Conservation (phyloP, 768 basidiomycete genomes). For the Collybia nuda region DNA sequence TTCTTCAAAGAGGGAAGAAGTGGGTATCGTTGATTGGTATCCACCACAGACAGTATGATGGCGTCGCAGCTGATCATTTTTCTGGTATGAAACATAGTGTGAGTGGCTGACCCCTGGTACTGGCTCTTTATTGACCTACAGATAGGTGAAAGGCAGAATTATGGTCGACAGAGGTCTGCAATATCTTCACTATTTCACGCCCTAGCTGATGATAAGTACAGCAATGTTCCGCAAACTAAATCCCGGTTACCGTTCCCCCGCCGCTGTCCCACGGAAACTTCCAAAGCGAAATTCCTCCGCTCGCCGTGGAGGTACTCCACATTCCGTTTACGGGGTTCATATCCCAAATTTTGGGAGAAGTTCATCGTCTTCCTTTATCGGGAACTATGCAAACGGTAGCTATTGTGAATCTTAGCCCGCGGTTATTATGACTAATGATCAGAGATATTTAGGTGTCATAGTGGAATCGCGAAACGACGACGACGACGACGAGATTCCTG, state of each 20-base stretch:
- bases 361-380: no score
- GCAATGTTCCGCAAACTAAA: constrained; percentile 54
- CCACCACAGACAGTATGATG: constrained; percentile 58
- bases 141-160: constrained; percentile 52
- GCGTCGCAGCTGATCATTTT: constrained; percentile 43
- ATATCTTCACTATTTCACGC: not conserved
- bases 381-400: constrained; percentile 12
- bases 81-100: constrained; percentile 50
- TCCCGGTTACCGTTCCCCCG: constrained; percentile 47
- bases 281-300: not conserved
- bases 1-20: constrained; percentile 52
- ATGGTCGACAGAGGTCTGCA: constrained; percentile 58
- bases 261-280: constrained; percentile 27
- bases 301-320: no score
- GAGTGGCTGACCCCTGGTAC: constrained; percentile 10
- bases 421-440: not conserved
- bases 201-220: constrained; percentile 8
- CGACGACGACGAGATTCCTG: constrained; percentile 16
- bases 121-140: not conserved
- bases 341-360: not conserved
- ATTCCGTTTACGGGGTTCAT: no score
- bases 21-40: constrained; percentile 54
- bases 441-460: constrained; percentile 15
- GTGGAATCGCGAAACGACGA: constrained; percentile 12
- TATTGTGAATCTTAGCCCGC: not conserved